phyloP scores from a whole-genome alignment of 371 early-diverging fungal genomes.

The Apophysomyces trapeziformis region DNA sequence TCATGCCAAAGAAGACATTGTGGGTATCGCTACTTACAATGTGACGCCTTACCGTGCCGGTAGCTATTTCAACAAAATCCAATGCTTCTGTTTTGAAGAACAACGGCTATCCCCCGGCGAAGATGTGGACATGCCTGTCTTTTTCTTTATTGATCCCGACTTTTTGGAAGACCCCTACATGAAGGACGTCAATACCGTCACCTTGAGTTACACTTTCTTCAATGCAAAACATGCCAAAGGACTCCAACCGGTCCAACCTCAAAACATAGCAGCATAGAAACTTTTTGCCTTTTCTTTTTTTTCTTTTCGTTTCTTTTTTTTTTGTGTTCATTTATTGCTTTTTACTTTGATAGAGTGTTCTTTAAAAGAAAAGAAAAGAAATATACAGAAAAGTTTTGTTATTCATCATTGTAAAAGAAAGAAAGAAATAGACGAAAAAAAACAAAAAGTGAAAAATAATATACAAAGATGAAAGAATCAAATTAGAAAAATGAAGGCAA shows the following conservation, averaged over 20 bases:
- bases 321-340: background rate
- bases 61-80: constrained; percentile 96
- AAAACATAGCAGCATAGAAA: background rate
- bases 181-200: constrained; percentile 93
- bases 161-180: constrained; percentile 94
- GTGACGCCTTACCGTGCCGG: constrained; percentile 94
- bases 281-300: constrained; percentile 4
- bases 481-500: constrained; percentile 7
- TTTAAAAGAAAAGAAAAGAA: constrained; percentile 8
- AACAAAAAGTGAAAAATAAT: constrained; percentile 5
- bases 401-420: background rate
- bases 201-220: constrained; percentile 93
- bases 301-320: constrained; percentile 9
- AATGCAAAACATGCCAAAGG: constrained; percentile 66
- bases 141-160: constrained; percentile 98
- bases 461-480: constrained; percentile 9
- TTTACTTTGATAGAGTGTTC: too few relatives aligned
- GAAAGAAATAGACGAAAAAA: constrained; percentile 7
- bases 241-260: constrained; percentile 2
- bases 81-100: constrained; percentile 99
- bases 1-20: constrained; percentile 85
- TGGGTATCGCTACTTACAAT: constrained; percentile 98
- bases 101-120: constrained; percentile 91
- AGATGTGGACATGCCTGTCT: constrained; percentile 99
- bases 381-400: background rate